Base-by-base conservation (phyloP, 2,329 filamentous ascomycete genomes). In the Cordyceps farinosa region DNA sequence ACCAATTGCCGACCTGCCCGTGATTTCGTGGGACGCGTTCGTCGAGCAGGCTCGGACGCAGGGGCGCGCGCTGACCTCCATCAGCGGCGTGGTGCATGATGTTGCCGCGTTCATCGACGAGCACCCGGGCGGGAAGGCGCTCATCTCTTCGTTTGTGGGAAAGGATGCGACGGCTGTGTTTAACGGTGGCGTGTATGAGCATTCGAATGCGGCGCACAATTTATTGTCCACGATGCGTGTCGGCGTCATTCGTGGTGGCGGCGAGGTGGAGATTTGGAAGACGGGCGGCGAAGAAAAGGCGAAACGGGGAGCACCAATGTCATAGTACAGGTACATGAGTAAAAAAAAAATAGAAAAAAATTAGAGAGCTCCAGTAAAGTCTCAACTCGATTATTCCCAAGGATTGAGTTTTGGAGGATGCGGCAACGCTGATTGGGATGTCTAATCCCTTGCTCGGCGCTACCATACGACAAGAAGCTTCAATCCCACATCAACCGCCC, bases 221-320 rank as follows among this genome's bases (percentile, higher is more conserved):
- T 76, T 92, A 63, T 82, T 92, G 65, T 90, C 88, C 3, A 92
- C 89, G 67, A 92, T 92, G 89, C 83, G 90, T 68, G 86, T 92
- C 3, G 90, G 88, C 74, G 89, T 92, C 57, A 86, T 93, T 66
- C 87, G 89, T 60, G 90, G 90, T 68, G 90, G 90, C 50, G 90
- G 88, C 72, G 90, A 92, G 75, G 90, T 92, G 27, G 90, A 92
- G 80, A 91, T 92, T 77, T 92, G 90, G 90, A 92, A 92, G 83
- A 27, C 40, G 13, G 36, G 36, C 7, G 10, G 17, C 27, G 29
- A 34, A 7, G 54, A 34, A 47, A 57, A 57, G 27, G 29, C 27
- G 29, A 30, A 34, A 15, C 3, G 29, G 51, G 30, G 27, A 15
- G 22, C 34, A 22, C 6, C 27, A 5, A n/a, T 53, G 15, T 38